Conservation (phyloP, 2,329 filamentous ascomycete genomes). For the Paracorniculantispora psalliotae region DNA sequence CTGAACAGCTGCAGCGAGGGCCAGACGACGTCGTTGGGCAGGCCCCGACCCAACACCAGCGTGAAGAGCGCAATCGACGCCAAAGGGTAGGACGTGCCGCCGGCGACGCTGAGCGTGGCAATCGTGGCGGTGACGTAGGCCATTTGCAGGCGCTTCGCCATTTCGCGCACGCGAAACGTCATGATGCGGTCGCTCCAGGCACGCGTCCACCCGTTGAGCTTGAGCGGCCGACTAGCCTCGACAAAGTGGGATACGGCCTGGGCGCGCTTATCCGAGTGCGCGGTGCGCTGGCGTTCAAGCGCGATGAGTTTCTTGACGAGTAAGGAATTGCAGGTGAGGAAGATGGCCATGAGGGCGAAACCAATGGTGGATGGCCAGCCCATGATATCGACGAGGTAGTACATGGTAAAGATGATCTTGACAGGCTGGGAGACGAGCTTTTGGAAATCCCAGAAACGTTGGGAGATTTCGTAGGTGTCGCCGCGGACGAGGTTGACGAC, state of each 20-base stretch:
- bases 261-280: constrained; percentile 70
- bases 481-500: constrained; percentile 82
- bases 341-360: constrained; percentile 61
- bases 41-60: constrained; percentile 57
- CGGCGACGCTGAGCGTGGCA: constrained; percentile 62
- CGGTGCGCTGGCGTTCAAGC: constrained; percentile 66
- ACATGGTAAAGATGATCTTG: constrained; percentile 63
- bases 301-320: constrained; percentile 62
- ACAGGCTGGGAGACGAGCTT: constrained; percentile 71
- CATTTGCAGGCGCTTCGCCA: constrained; percentile 33
- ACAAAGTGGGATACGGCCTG: constrained; percentile 83
- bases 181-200: constrained; percentile 33
- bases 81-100: constrained; percentile 71
- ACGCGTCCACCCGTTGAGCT: constrained; percentile 36
- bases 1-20: constrained; percentile 77
- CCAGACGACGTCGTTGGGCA: constrained; percentile 80
- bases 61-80: constrained; percentile 80
- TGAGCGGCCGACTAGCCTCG: constrained; percentile 69
- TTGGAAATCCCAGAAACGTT: constrained; percentile 84
- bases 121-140: constrained; percentile 45
- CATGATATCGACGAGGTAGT: constrained; percentile 65
- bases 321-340: constrained; percentile 64
- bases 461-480: constrained; percentile 77
- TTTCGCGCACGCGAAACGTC: constrained; percentile 30
- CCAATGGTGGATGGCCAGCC: constrained; percentile 75